These are phyloP conservation scores for Boehmeria nivea DNA, from an alignment of 306 rosid genomes.

Conservation along the genomic window DNA sequence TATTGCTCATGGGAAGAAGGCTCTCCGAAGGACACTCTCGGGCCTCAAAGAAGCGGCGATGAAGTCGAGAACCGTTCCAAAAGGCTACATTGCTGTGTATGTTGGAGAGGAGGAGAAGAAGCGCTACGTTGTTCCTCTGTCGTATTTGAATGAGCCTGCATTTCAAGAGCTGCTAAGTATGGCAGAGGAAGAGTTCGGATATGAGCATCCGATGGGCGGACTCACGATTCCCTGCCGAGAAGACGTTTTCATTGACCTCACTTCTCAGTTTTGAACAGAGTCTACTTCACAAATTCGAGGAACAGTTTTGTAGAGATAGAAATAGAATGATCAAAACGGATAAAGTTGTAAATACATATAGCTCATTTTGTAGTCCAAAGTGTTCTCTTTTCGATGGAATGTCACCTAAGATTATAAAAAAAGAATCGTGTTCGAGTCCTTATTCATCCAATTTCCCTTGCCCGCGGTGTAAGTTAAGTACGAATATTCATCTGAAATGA, in stretches of 20 bases:
- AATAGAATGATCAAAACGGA: background rate
- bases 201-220: constrained; percentile 27
- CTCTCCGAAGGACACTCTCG: constrained; percentile 8
- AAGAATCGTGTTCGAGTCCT: no score
- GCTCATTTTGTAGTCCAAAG: no score
- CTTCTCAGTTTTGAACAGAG: constrained; percentile 7
- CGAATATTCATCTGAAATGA: no score
- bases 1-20: constrained; percentile 2
- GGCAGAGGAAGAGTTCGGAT: constrained; percentile 30
- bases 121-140: constrained; percentile 24
- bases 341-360: no score
- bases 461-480: no score
- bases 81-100: constrained; percentile 18
- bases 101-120: constrained; percentile 24
- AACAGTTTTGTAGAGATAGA: background rate
- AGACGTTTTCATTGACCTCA: constrained; percentile 16
- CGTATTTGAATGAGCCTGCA: constrained; percentile 20
- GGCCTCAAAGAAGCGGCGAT: constrained; percentile 1
- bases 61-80: background rate
- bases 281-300: no score
- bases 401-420: no score
- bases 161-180: constrained; percentile 21
- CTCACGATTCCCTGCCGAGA: constrained; percentile 26
- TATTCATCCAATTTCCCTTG: no score
- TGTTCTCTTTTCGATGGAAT: no score